Percentiles rank a stretch among this genome's conserved stretches.
These are phyloP conservation scores for Sugiyamaella boreocaroliniensis DNA, from an alignment of 805 yeast genomes.

Conservation along the genomic window DNA sequence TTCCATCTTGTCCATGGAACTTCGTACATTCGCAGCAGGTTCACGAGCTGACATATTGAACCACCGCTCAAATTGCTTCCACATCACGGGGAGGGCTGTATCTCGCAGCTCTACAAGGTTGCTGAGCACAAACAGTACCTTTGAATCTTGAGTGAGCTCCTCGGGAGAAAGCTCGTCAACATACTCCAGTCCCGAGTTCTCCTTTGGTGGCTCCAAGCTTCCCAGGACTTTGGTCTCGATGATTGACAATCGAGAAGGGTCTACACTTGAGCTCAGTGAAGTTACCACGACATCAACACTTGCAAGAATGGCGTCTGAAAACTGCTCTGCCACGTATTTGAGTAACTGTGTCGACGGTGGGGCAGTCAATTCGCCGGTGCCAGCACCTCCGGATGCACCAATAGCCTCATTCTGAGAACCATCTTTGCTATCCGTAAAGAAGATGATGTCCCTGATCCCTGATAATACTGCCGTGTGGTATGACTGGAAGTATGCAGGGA, in stretches of 20 bases:
- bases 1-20: constrained; percentile 44
- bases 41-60: constrained; percentile 43
- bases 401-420: neutral
- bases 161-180: constrained; percentile 35
- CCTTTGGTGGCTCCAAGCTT: constrained; percentile 27
- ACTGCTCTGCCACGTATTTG: constrained; percentile 30
- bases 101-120: constrained; percentile 46
- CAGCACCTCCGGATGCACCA: constrained; percentile 11
- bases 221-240: neutral
- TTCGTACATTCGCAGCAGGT: constrained; percentile 40
- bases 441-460: constrained; percentile 21
- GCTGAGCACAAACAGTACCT: constrained; percentile 46
- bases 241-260: neutral
- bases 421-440: constrained; percentile 1
- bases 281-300: constrained; percentile 29
- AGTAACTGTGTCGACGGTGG: constrained; percentile 32
- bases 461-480: constrained; percentile 36
- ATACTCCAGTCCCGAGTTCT: constrained; percentile 9
- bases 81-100: constrained; percentile 42
- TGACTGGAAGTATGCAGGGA: constrained; percentile 34
- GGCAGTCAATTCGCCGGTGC: constrained; percentile 19
- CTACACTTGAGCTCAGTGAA: constrained; percentile 19
- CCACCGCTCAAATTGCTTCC: constrained; percentile 44
- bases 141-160: constrained; percentile 43
- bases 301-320: constrained; percentile 32